Conservation (phyloP, 2,329 filamentous ascomycete genomes). For the Dactylellina leptospora region DNA sequence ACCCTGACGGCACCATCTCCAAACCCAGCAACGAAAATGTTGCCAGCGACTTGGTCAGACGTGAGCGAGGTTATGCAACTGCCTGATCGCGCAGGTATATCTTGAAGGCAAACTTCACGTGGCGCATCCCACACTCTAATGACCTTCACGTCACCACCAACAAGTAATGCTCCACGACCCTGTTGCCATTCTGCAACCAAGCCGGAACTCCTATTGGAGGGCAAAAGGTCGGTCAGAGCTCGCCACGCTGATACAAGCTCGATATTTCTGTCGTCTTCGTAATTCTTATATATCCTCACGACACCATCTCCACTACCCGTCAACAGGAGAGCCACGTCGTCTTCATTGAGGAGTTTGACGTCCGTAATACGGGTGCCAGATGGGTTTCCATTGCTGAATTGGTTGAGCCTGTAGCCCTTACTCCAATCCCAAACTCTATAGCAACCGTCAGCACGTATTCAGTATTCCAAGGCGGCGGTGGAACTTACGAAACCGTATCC, state of each 20-base stretch:
- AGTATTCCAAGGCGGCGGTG: background rate
- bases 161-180: constrained; percentile 91
- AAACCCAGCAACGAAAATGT: constrained; percentile 94
- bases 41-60: constrained; percentile 96
- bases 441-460: constrained; percentile 22
- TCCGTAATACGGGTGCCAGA: constrained; percentile 90
- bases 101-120: constrained; percentile 85
- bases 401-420: constrained; percentile 75
- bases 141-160: constrained; percentile 93
- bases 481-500: constrained; percentile 75
- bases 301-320: constrained; percentile 95
- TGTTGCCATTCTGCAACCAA: constrained; percentile 99
- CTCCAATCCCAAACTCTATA: constrained; percentile 89
- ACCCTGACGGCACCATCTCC: constrained; percentile 93
- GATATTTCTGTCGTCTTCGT: constrained; percentile 78
- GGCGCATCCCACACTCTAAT: constrained; percentile 97
- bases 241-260: constrained; percentile 91
- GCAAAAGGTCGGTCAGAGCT: constrained; percentile 89
- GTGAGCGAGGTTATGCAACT: constrained; percentile 96
- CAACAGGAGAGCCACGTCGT: constrained; percentile 93
- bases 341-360: constrained; percentile 97
- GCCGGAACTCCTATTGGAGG: constrained; percentile 91
- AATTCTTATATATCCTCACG: constrained; percentile 90
- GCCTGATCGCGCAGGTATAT: constrained; percentile 92
- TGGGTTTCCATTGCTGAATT: constrained; percentile 95